A percentile compares a stretch with the other conserved stretches of the same genome.
These are phyloP conservation scores for Penicillium sp. DNA, from an alignment of 2,329 filamentous ascomycete species.

Conservation along the genomic window DNA sequence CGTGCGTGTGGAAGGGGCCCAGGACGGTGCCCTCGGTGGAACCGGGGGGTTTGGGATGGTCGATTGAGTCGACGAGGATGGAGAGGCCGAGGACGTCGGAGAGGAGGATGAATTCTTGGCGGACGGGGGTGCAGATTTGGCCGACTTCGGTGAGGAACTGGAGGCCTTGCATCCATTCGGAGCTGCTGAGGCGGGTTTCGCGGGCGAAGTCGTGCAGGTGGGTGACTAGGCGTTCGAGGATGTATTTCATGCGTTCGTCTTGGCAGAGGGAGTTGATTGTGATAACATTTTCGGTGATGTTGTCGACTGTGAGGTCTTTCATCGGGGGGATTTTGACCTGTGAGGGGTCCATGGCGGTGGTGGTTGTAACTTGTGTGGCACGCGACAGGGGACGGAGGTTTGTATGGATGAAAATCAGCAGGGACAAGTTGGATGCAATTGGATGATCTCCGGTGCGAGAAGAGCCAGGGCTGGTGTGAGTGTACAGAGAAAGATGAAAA, in stretches of 20 bases:
- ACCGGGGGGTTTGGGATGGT: conserved; percentile 73
- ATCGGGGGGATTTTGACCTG: conserved; percentile 49
- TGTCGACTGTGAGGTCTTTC: conserved; percentile 74
- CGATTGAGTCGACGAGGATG: conserved; percentile 77
- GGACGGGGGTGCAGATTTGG: conserved; percentile 71
- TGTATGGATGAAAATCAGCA: neutral
- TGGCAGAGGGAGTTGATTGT: conserved; percentile 71
- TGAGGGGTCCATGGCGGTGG: conserved; percentile 45
- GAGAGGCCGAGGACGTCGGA: conserved; percentile 79
- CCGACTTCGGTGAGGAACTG: conserved; percentile 72
- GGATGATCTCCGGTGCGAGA: neutral
- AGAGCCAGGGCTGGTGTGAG: neutral
- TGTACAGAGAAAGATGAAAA: neutral
- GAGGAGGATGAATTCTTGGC: conserved; percentile 82
- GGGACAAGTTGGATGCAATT: neutral
- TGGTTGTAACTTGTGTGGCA: neutral
- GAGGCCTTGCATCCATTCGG: conserved; percentile 77
- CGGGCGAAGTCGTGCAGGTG: conserved; percentile 82
- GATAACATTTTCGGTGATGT: conserved; percentile 76
- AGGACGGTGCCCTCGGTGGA: conserved; percentile 78
- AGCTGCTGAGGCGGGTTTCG: conserved; percentile 73
- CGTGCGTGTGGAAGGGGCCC: conserved; percentile 81
- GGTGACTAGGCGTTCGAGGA: conserved; percentile 71
- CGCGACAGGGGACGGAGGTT: neutral
- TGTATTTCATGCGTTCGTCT: conserved; percentile 67